Evolutionary conservation across 176 grass and related monocot species (phyloP).

Genomic region (Eleusine indica): DNA sequence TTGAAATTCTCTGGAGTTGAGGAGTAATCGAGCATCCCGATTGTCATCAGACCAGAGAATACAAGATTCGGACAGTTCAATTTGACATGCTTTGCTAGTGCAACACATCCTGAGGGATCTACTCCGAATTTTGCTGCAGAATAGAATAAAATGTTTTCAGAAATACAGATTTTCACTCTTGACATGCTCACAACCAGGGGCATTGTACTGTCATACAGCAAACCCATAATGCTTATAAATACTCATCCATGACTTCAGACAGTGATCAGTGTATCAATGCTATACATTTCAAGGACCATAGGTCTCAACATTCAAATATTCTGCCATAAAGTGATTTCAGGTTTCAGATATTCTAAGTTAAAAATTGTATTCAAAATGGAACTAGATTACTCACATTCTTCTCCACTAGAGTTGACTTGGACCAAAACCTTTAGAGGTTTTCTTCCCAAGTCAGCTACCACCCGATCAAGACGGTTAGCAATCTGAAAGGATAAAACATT

Average conservation of each 20-base stretch:
- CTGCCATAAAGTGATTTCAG: neutral
- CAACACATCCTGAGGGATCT: constrained; percentile 74
- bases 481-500: constrained; percentile 61
- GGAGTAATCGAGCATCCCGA: constrained; percentile 98
- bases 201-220: neutral
- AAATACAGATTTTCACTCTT: neutral
- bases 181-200: neutral
- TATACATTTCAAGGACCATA: neutral
- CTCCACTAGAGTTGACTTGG: constrained; percentile 97
- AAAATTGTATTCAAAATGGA: constrained; percentile 7
- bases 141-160: constrained; percentile 19
- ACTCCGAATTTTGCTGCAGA: constrained; percentile 94
- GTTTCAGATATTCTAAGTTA: neutral
- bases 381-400: constrained; percentile 81
- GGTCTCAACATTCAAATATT: neutral
- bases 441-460: constrained; percentile 85
- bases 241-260: neutral
- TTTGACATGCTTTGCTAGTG: constrained; percentile 92
- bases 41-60: constrained; percentile 98
- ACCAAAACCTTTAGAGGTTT: constrained; percentile 90
- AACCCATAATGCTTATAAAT: neutral
- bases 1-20: constrained; percentile 95
- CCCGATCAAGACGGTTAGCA: constrained; percentile 85
- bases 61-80: constrained; percentile 81
- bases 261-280: neutral